Evolutionary conservation across 192 early-diverging fungal species (phyloP), one percentile per base, ranked within the genome.

Genomic region (Dimargaris xerosporica): DNA sequence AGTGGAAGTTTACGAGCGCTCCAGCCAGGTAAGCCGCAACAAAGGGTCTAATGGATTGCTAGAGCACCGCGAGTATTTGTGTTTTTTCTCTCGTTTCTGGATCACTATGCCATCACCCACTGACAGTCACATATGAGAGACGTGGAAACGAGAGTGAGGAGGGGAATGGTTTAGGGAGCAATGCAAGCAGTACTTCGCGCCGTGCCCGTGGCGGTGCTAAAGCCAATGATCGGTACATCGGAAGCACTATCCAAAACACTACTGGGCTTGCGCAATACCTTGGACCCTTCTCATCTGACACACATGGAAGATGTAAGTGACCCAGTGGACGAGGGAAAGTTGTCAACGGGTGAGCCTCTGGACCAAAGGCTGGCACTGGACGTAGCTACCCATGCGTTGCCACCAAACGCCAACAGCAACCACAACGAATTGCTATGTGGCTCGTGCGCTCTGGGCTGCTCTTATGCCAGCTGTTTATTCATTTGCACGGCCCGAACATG

Each of bases 221-320:
- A 88, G 70, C 95, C 95, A 0, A 91, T 96, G 84, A 96, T 98
- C 71, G 93, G 95, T 0, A 85, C 89, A 0, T 87, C 93, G 0
- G 95, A 94, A 51, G 95, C 93, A 0, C 83, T 94, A 16, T 89
- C 91, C 1, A 93, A 94, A 72, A 84, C 91, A 9, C 74, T 98
- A 28, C 78, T 94, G 60, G 93, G 95, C 1, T 62, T 98, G 63
- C 84, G 90, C 59, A 98, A 93, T 69, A 85, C 85, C 11, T 82
- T 98, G 59, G 95, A 98, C 71, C 89, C 91, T 6, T 78, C 67
- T 13, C 81, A 87, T 44, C 76, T 80, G 63, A 64, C 81, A 13
- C 82, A 91, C 66, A 87, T 81, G 67, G 84, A 94, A 67, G 91
- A 96, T 68, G 77, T 79, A 74, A 66, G 77, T 77, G 25, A n/a